A percentile compares a stretch with the other conserved stretches of the same genome.
Conservation (phyloP, 78 protist genomes). For the Emiliania huxleyi region DNA sequence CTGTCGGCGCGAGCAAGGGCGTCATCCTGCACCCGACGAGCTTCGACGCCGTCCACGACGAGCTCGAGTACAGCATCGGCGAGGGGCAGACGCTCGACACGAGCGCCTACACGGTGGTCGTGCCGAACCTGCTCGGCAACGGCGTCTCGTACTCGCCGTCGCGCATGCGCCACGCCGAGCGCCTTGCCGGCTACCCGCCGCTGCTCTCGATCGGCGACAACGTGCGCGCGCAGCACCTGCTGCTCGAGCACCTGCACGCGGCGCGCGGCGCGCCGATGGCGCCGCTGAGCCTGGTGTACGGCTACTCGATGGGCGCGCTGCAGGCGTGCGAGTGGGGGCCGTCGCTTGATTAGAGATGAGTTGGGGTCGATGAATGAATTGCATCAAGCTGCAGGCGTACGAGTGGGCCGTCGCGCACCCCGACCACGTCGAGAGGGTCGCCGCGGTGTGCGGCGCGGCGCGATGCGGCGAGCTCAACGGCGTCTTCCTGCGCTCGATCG, state of each 20-base stretch:
- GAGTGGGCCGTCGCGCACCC: constrained; percentile 11
- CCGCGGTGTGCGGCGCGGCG: constrained; percentile 19
- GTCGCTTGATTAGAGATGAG: too few relatives aligned
- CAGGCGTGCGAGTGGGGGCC: constrained; percentile 10
- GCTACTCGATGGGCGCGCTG: constrained; percentile 36
- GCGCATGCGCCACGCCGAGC: neutral
- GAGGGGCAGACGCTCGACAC: constrained; percentile 21
- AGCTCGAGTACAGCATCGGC: constrained; percentile 36
- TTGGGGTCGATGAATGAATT: too few relatives aligned
- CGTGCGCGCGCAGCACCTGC: neutral
- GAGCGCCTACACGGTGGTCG: neutral
- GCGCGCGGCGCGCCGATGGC: too few relatives aligned
- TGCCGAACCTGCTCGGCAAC: neutral
- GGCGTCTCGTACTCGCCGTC: constrained; percentile 38
- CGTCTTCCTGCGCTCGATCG: neutral
- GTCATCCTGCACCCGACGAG: constrained; percentile 19
- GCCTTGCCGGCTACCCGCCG: neutral
- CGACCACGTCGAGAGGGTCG: neutral
- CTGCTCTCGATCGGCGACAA: neutral
- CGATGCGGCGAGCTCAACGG: neutral
- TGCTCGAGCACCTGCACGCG: neutral
- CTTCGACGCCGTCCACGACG: constrained; percentile 19
- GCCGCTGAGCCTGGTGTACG: constrained; percentile 9
- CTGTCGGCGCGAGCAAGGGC: neutral
- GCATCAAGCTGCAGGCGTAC: too few relatives aligned